These are phyloP conservation scores for Kodamaea sp. DNA, from an alignment of 1,139 yeast genomes.

Conservation along the genomic window DNA sequence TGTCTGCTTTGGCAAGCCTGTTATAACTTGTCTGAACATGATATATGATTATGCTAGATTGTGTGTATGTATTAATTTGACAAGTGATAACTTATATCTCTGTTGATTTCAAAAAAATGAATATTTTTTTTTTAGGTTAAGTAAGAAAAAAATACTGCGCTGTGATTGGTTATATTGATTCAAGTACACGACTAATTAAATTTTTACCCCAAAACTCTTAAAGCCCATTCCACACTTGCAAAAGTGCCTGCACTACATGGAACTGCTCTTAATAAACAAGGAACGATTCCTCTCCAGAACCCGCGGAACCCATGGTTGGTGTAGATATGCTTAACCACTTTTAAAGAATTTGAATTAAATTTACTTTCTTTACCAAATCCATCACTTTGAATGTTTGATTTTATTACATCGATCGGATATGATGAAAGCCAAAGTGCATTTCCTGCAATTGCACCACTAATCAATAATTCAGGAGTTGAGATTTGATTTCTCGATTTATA, in stretches of 20 bases:
- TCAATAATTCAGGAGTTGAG: conserved; percentile 57
- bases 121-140: conserved; percentile 9
- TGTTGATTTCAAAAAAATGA: conserved; percentile 5
- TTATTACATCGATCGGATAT: conserved; percentile 70
- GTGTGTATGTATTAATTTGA: neutral
- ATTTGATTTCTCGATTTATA: conserved; percentile 48
- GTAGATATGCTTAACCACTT: conserved; percentile 48
- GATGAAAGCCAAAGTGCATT: conserved; percentile 69
- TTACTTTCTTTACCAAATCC: conserved; percentile 45
- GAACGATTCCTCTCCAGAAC: conserved; percentile 70
- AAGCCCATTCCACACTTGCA: conserved; percentile 70
- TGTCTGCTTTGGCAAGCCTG: conserved; percentile 9
- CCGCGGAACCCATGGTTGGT: conserved; percentile 49
- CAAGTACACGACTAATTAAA: neutral
- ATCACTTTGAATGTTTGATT: conserved; percentile 68
- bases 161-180: conserved; percentile 10
- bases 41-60: conserved; percentile 1
- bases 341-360: conserved; percentile 42
- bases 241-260: conserved; percentile 78
- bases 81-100: too few species aligned
- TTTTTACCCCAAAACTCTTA: conserved; percentile 48
- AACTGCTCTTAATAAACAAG: conserved; percentile 64
- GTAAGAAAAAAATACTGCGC: conserved; percentile 14
- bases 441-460: conserved; percentile 69
- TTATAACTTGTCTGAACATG: conserved; percentile 16